phyloP scores from a whole-genome alignment of 169 alveolate species.

The Toxoplasma gondii region DNA sequence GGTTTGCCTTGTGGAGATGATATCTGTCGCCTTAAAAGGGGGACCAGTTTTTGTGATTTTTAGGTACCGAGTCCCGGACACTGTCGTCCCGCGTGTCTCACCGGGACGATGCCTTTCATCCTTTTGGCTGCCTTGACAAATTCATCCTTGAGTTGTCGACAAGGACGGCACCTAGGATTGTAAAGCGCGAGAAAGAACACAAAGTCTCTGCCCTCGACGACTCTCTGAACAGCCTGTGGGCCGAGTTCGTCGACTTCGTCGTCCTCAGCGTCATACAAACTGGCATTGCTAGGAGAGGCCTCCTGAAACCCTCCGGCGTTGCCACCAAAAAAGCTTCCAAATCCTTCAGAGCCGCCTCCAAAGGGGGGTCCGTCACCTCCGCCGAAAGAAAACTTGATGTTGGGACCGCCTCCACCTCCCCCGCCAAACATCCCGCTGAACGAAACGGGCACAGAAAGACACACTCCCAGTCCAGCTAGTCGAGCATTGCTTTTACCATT shows the following conservation, averaged over 20 bases:
- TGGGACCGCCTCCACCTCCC: not conserved
- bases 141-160: not conserved
- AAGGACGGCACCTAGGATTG: constrained; percentile 22
- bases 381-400: not conserved
- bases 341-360: not conserved
- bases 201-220: not conserved
- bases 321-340: constrained; percentile 4
- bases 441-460: not conserved
- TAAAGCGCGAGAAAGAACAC: not conserved
- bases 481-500: no score
- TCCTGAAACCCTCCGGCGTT: not conserved
- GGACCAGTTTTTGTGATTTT: no score
- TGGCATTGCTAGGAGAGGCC: not conserved
- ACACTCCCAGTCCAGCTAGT: not conserved
- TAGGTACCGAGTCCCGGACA: no score
- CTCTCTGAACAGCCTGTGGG: not conserved
- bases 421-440: not conserved
- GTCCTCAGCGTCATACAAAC: not conserved
- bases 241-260: not conserved
- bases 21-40: not conserved
- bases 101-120: constrained; percentile 21
- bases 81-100: not conserved
- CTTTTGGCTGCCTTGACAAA: constrained; percentile 9
- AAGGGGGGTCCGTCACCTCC: not conserved
- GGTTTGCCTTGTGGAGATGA: no score